These are phyloP conservation scores for Irpex rosettiformis DNA, from an alignment of 1,284 basidiomycete genomes.

Conservation along the genomic window DNA sequence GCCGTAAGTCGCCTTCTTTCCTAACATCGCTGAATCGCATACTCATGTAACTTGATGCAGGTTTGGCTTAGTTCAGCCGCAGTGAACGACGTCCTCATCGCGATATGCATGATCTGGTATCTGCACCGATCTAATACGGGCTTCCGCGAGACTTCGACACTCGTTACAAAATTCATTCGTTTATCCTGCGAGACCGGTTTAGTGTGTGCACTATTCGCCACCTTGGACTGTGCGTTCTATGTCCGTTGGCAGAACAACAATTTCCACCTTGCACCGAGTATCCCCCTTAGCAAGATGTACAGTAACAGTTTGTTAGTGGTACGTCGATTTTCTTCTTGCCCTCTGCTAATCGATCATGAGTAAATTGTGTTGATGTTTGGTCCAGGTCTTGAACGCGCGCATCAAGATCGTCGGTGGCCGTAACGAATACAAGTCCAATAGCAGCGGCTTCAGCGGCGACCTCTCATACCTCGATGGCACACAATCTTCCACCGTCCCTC, in stretches of 20 bases:
- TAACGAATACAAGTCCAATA: slow-evolving; percentile 5
- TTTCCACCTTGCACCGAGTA: slow-evolving; percentile 27
- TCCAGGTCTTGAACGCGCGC: slow-evolving; percentile 17
- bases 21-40: background rate
- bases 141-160: slow-evolving; percentile 18
- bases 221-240: slow-evolving; percentile 29
- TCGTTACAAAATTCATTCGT: slow-evolving; percentile 19
- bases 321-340: background rate
- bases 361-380: background rate
- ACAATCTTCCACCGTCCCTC: background rate
- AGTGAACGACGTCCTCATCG: slow-evolving; percentile 27
- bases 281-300: slow-evolving; percentile 33
- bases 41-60: background rate
- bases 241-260: slow-evolving; percentile 26
- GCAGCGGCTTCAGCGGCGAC: background rate
- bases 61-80: slow-evolving; percentile 27
- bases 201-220: slow-evolving; percentile 26
- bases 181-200: slow-evolving; percentile 30
- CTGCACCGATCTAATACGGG: slow-evolving; percentile 19
- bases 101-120: slow-evolving; percentile 25
- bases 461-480: background rate
- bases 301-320: slow-evolving; percentile 31
- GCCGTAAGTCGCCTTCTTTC: slow-evolving; percentile 2
- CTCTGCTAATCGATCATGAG: background rate
- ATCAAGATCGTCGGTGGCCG: slow-evolving; percentile 15